A percentile compares a stretch with the other conserved stretches of the same genome.
These are phyloP conservation scores for Artemisia tridentata DNA, from an alignment of 129 eudicot species.

Conservation along the genomic window DNA sequence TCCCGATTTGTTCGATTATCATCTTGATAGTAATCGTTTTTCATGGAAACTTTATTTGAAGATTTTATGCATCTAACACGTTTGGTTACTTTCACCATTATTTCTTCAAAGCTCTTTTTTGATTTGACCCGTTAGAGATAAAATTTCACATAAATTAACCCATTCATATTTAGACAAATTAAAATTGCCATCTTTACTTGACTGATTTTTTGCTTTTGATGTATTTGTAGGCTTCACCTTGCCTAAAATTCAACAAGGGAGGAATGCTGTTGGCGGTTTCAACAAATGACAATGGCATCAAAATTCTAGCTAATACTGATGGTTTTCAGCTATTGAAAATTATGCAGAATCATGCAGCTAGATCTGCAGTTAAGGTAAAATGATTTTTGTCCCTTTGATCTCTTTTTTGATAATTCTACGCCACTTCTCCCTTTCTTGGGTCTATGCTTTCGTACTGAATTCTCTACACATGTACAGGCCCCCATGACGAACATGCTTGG, in stretches of 20 bases:
- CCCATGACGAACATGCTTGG: slow-evolving; percentile 51
- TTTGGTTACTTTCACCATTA: not conserved
- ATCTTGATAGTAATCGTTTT: no score
- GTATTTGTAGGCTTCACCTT: slow-evolving; percentile 68
- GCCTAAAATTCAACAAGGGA: slow-evolving; percentile 73
- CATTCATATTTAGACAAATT: not conserved
- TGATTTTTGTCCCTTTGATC: not conserved
- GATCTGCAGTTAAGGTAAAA: slow-evolving; percentile 52
- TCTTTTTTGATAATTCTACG: not conserved
- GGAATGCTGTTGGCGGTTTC: slow-evolving; percentile 81
- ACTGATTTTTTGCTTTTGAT: slow-evolving; percentile 22
- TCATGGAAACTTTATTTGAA: not conserved
- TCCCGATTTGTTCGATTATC: no score
- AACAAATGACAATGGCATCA: slow-evolving; percentile 72
- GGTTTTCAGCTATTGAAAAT: slow-evolving; percentile 60
- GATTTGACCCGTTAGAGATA: not conserved
- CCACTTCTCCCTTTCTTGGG: not conserved
- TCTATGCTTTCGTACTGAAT: slow-evolving; percentile 18
- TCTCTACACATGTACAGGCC: slow-evolving; percentile 39
- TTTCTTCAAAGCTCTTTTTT: not conserved
- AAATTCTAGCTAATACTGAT: slow-evolving; percentile 67
- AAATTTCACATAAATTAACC: not conserved
- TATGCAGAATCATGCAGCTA: slow-evolving; percentile 57
- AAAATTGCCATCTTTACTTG: not conserved
- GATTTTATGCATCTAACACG: slow-evolving; percentile 7